These are phyloP conservation scores for Saccharomyces hybrid DNA, from an alignment of 1,139 yeast genomes.

Conservation along the genomic window DNA sequence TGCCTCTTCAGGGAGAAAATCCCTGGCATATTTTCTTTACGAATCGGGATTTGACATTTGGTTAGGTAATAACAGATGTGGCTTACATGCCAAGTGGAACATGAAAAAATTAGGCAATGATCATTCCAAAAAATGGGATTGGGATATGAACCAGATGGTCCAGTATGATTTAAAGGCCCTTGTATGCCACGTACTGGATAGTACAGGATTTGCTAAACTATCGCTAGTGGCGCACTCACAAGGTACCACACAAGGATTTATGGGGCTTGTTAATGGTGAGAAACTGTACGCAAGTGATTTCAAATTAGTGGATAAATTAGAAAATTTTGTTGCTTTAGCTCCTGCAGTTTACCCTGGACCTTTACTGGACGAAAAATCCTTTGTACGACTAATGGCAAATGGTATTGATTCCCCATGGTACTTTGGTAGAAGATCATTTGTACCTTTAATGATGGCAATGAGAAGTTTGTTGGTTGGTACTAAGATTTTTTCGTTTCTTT, in stretches of 20 bases:
- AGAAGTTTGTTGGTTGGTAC: slow-evolving; percentile 42
- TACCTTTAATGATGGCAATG: slow-evolving; percentile 50
- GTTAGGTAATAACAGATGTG: slow-evolving; percentile 89
- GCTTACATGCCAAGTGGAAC: slow-evolving; percentile 53
- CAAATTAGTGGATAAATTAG: slow-evolving; percentile 42
- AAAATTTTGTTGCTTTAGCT: slow-evolving; percentile 67
- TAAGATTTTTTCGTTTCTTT: slow-evolving; percentile 51
- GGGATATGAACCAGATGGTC: slow-evolving; percentile 83
- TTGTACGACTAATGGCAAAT: slow-evolving; percentile 39
- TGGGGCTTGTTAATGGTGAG: slow-evolving; percentile 44
- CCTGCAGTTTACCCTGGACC: slow-evolving; percentile 90
- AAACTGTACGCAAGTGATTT: slow-evolving; percentile 35
- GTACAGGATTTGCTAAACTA: slow-evolving; percentile 39
- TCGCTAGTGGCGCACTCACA: slow-evolving; percentile 81
- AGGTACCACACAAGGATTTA: slow-evolving; percentile 80
- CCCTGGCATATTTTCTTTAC: slow-evolving; percentile 59
- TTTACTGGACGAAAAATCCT: slow-evolving; percentile 49
- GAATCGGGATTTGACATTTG: slow-evolving; percentile 77
- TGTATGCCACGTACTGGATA: slow-evolving; percentile 50
- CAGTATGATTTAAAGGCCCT: slow-evolving; percentile 68
- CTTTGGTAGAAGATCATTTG: slow-evolving; percentile 57
- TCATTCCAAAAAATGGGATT: slow-evolving; percentile 60
- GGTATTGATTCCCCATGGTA: slow-evolving; percentile 39
- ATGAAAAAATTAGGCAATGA: slow-evolving; percentile 40
- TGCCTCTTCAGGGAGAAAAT: slow-evolving; percentile 70